Percentiles rank a stretch among this genome's conserved stretches.
Evolutionary conservation across 805 yeast genomes (phyloP).

Genomic region (Dipodascopsis uninucleata): DNA sequence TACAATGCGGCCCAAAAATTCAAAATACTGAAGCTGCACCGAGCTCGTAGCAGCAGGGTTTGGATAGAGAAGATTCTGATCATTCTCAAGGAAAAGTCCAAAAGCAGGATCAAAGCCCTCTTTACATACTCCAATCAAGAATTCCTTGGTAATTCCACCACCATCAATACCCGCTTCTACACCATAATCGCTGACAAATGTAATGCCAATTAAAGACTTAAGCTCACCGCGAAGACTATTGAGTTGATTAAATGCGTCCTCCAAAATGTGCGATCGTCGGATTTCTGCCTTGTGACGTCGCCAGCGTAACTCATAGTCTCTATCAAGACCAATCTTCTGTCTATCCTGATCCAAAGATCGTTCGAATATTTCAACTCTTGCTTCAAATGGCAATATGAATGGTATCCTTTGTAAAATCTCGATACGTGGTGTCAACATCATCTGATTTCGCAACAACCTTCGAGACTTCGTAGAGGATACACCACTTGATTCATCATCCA

Average conservation of each 20-base stretch:
- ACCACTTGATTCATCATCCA: conserved; percentile 4
- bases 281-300: conserved; percentile 46
- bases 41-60: conserved; percentile 45
- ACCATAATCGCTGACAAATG: conserved; percentile 69
- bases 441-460: conserved; percentile 6
- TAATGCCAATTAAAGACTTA: conserved; percentile 58
- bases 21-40: conserved; percentile 38
- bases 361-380: conserved; percentile 71
- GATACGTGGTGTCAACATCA: conserved; percentile 33
- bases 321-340: conserved; percentile 25
- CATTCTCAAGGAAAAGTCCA: conserved; percentile 44
- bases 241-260: conserved; percentile 68
- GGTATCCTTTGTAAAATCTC: conserved; percentile 64
- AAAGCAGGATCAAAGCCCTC: conserved; percentile 56
- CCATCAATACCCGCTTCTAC: conserved; percentile 93
- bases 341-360: conserved; percentile 56
- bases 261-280: conserved; percentile 64
- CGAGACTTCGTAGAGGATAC: conserved; percentile 9
- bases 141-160: conserved; percentile 92
- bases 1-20: conserved; percentile 74
- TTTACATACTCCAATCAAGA: conserved; percentile 65
- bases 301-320: conserved; percentile 24
- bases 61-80: conserved; percentile 68
- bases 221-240: conserved; percentile 52
- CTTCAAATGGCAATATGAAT: conserved; percentile 71